Evolutionary conservation across 2,329 filamentous ascomycete genomes (phyloP).

Genomic region (Apiospora arundinis): DNA sequence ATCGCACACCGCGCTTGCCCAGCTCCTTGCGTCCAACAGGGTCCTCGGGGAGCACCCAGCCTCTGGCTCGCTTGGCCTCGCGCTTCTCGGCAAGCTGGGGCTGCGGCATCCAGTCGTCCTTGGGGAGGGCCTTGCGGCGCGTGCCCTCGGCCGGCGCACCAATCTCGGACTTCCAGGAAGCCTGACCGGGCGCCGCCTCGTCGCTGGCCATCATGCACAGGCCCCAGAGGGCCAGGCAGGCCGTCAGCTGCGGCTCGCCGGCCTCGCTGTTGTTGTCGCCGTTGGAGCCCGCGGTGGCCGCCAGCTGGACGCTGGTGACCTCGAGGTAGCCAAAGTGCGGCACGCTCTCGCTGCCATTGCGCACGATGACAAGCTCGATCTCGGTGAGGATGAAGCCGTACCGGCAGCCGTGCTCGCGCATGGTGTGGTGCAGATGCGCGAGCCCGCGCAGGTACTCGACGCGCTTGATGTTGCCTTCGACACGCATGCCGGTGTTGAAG

Average conservation of each 20-base stretch:
- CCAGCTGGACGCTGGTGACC: slow-evolving; percentile 67
- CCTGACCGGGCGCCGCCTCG: slow-evolving; percentile 63
- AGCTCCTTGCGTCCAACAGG: slow-evolving; percentile 74
- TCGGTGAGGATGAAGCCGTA: slow-evolving; percentile 98
- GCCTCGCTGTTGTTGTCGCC: slow-evolving; percentile 38
- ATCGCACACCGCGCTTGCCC: slow-evolving; percentile 68
- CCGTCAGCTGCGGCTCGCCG: slow-evolving; percentile 62
- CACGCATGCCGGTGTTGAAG: slow-evolving; percentile 95
- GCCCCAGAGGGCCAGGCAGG: slow-evolving; percentile 78
- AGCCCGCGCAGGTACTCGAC: slow-evolving; percentile 90
- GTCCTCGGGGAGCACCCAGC: slow-evolving; percentile 80
- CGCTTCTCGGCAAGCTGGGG: slow-evolving; percentile 77
- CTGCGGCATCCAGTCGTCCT: slow-evolving; percentile 78
- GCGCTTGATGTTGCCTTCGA: slow-evolving; percentile 81
- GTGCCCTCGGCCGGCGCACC: slow-evolving; percentile 77
- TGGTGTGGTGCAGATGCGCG: slow-evolving; percentile 83
- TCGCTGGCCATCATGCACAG: slow-evolving; percentile 74
- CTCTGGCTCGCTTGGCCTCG: slow-evolving; percentile 74
- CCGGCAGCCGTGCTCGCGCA: slow-evolving; percentile 91
- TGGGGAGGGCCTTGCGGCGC: slow-evolving; percentile 70
- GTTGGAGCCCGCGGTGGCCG: slow-evolving; percentile 43
- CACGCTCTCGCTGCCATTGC: slow-evolving; percentile 73
- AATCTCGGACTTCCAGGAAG: slow-evolving; percentile 72
- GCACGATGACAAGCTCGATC: slow-evolving; percentile 91
- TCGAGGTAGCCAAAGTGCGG: slow-evolving; percentile 93